phyloP scores from a whole-genome alignment of 441 rosid species.

The Erodium moschatum region DNA sequence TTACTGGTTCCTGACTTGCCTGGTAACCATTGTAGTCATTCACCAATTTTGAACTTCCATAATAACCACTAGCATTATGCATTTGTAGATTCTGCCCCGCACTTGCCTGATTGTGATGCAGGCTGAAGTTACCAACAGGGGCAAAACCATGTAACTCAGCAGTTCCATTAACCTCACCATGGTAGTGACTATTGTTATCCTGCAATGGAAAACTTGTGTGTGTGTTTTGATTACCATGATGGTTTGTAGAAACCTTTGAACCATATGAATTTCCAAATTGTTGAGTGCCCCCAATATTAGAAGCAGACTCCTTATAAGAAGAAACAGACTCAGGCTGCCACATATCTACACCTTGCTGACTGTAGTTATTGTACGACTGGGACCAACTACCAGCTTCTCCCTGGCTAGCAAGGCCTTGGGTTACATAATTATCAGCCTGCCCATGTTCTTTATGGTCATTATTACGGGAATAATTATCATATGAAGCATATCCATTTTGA shows the following conservation, averaged over 20 bases:
- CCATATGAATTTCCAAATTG: slow-evolving; percentile 35
- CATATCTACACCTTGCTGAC: background rate
- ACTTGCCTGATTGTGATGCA: slow-evolving; percentile 40
- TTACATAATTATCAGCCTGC: background rate
- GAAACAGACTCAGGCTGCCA: slow-evolving; percentile 37
- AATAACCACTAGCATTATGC: slow-evolving; percentile 43
- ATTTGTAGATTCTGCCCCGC: slow-evolving; percentile 39
- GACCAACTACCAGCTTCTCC: background rate
- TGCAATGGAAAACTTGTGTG: slow-evolving; percentile 23
- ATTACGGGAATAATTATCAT: slow-evolving; percentile 29
- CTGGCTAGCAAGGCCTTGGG: background rate
- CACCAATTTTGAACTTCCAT: slow-evolving; percentile 37
- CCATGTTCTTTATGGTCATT: slow-evolving; percentile 19
- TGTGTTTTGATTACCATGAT: slow-evolving; percentile 27
- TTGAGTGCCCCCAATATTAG: slow-evolving; percentile 41
- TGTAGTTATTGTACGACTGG: slow-evolving; percentile 3
- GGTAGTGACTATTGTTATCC: slow-evolving; percentile 20
- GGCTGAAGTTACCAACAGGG: slow-evolving; percentile 34
- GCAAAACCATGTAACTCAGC: slow-evolving; percentile 35
- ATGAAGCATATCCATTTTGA: slow-evolving; percentile 41
- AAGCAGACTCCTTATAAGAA: slow-evolving; percentile 22
- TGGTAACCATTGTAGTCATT: slow-evolving; percentile 33
- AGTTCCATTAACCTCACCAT: slow-evolving; percentile 42
- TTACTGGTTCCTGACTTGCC: slow-evolving; percentile 34
- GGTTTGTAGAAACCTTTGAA: slow-evolving; percentile 22